A percentile compares a stretch with the other conserved stretches of the same genome.
Conservation (phyloP, 1,284 basidiomycete species). For the Pseudozyma tsukubaensis region DNA sequence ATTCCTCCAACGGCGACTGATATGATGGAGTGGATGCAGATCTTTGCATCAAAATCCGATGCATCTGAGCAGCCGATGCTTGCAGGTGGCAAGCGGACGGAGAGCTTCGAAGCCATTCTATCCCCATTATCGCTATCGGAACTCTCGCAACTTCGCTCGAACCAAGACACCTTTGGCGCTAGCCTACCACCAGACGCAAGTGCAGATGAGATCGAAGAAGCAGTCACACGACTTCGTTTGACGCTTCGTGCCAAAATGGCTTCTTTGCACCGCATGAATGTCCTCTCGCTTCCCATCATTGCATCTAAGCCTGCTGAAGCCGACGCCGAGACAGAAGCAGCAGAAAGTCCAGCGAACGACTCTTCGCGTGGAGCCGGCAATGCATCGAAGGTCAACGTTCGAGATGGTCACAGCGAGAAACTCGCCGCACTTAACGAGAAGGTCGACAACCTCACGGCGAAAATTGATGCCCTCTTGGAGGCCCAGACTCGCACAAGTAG, state of each 20-base stretch:
- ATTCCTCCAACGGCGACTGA: slow-evolving; percentile 16
- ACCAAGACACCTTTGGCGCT: not conserved
- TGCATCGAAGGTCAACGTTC: too few relatives aligned
- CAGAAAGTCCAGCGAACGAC: too few relatives aligned
- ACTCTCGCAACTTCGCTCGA: not conserved
- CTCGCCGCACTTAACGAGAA: slow-evolving; percentile 13
- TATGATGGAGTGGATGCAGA: slow-evolving; percentile 30
- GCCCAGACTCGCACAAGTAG: not conserved
- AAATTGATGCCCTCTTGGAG: slow-evolving; percentile 15
- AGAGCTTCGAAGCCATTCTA: not conserved
- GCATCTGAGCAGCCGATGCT: too few relatives aligned
- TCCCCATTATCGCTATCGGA: slow-evolving; percentile 1
- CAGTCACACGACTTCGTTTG: not conserved
- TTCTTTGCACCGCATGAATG: slow-evolving; percentile 21
- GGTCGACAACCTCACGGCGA: slow-evolving; percentile 13
- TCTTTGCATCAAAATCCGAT: not conserved
- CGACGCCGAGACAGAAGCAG: too few relatives aligned
- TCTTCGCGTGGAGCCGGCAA: too few relatives aligned
- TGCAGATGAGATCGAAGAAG: not conserved
- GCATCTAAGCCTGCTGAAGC: not conserved
- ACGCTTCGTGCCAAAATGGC: slow-evolving; percentile 14
- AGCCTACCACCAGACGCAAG: not conserved
- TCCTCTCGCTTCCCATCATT: slow-evolving; percentile 11
- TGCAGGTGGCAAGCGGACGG: not conserved
- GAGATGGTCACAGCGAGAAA: too few relatives aligned